Conservation (phyloP, 805 yeast species). For the Candida sakaeoensis region DNA sequence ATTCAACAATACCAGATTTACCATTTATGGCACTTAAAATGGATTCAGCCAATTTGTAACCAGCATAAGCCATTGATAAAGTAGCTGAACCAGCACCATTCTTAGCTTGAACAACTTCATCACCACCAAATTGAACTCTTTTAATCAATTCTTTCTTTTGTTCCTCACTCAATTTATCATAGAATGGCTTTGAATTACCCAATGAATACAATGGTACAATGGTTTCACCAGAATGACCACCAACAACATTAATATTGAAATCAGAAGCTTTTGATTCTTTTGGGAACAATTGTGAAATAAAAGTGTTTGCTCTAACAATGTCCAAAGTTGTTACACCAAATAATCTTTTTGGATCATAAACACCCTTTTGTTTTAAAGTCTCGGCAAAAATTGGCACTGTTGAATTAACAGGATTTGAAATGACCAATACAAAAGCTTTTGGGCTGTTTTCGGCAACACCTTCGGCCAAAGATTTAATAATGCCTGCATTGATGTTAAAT, state of each 20-base stretch:
- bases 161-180: constrained; percentile 52
- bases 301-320: constrained; percentile 82
- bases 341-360: constrained; percentile 66
- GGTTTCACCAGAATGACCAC: constrained; percentile 95
- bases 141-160: constrained; percentile 64
- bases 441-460: constrained; percentile 74
- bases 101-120: constrained; percentile 83
- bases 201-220: constrained; percentile 79
- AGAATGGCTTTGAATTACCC: constrained; percentile 30
- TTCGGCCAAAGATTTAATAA: constrained; percentile 68
- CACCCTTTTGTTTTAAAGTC: constrained; percentile 63
- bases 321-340: constrained; percentile 91
- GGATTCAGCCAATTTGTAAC: constrained; percentile 68
- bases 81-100: constrained; percentile 84
- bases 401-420: constrained; percentile 92
- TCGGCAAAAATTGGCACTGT: constrained; percentile 88
- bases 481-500: constrained; percentile 79
- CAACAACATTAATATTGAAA: constrained; percentile 70
- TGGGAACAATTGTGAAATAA: constrained; percentile 55
- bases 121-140: constrained; percentile 93
- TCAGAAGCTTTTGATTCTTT: constrained; percentile 46
- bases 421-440: constrained; percentile 72
- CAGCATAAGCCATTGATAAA: constrained; percentile 83
- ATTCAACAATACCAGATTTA: constrained; percentile 38
- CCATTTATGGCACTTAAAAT: constrained; percentile 53